phyloP scores from a whole-genome alignment of 2,329 filamentous ascomycete genomes.

The Fusarium xyrophilum region DNA sequence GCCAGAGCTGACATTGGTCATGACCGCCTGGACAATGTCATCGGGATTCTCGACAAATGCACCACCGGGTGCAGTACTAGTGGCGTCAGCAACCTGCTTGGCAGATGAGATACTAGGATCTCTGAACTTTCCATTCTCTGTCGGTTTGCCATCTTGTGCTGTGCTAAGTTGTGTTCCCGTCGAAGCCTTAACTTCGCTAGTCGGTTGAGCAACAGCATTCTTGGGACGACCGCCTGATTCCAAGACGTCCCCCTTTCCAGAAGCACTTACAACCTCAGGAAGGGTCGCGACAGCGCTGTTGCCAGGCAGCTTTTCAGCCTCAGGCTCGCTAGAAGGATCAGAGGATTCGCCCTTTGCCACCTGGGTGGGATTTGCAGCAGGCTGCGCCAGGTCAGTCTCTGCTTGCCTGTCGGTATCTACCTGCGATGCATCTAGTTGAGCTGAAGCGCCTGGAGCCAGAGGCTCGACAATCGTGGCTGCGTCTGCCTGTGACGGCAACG shows the following conservation, averaged over 20 bases:
- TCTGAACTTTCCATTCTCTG: neutral
- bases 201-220: neutral
- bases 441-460: neutral
- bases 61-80: slow-evolving; percentile 11
- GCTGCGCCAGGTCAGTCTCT: neutral
- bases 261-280: neutral
- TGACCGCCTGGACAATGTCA: neutral
- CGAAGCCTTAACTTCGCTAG: neutral
- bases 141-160: neutral
- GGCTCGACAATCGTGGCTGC: neutral
- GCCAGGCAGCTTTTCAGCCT: neutral
- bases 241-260: neutral
- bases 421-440: neutral
- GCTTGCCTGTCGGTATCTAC: neutral
- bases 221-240: neutral
- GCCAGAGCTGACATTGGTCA: neutral
- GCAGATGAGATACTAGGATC: neutral
- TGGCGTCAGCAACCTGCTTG: neutral
- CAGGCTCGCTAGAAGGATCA: neutral
- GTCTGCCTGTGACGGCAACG: neutral
- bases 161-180: neutral
- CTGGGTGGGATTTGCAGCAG: neutral
- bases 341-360: neutral
- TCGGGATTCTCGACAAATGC: slow-evolving; percentile 19
- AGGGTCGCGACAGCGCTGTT: neutral